Evolutionary conservation across 192 early-diverging fungal genomes (phyloP).

Genomic region (Radiomyces spectabilis): DNA sequence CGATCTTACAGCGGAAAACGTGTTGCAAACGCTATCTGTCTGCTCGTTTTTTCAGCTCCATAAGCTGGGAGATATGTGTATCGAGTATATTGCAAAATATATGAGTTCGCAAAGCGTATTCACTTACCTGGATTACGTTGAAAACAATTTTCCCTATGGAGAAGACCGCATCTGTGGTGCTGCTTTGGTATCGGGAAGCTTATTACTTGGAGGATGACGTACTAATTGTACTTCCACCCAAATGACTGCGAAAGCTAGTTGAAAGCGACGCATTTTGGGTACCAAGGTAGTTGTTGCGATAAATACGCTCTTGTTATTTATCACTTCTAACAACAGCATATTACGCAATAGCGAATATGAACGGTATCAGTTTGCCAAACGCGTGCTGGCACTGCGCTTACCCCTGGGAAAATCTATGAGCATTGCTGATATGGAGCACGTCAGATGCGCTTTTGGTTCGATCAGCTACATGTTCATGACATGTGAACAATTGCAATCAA

Average conservation of each 20-base stretch:
- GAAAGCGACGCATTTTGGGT: slow-evolving; percentile 52
- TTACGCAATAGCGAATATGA: slow-evolving; percentile 36
- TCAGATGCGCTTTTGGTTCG: slow-evolving; percentile 15
- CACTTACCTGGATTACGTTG: slow-evolving; percentile 36
- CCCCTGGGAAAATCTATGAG: neutral
- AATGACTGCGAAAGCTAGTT: slow-evolving; percentile 38
- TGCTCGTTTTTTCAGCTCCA: slow-evolving; percentile 44
- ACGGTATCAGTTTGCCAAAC: slow-evolving; percentile 35
- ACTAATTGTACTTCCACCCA: slow-evolving; percentile 29
- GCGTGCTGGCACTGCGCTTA: neutral
- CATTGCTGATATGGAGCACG: slow-evolving; percentile 5
- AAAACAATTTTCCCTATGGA: slow-evolving; percentile 32
- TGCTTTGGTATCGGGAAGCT: slow-evolving; percentile 42
- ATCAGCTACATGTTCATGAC: slow-evolving; percentile 51
- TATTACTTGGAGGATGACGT: slow-evolving; percentile 27
- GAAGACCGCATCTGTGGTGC: slow-evolving; percentile 38
- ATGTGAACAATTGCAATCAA: slow-evolving; percentile 42
- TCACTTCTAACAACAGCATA: neutral
- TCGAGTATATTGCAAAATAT: slow-evolving; percentile 17
- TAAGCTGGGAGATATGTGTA: slow-evolving; percentile 33
- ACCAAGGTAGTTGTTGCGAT: slow-evolving; percentile 22
- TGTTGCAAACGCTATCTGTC: slow-evolving; percentile 33
- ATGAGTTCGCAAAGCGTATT: slow-evolving; percentile 25
- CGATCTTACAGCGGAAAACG: slow-evolving; percentile 31
- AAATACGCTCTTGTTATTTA: neutral